Percentiles rank a stretch among this genome's conserved stretches.
Conservation (phyloP, 257 asterid species). For the Fraxinus excelsior region DNA sequence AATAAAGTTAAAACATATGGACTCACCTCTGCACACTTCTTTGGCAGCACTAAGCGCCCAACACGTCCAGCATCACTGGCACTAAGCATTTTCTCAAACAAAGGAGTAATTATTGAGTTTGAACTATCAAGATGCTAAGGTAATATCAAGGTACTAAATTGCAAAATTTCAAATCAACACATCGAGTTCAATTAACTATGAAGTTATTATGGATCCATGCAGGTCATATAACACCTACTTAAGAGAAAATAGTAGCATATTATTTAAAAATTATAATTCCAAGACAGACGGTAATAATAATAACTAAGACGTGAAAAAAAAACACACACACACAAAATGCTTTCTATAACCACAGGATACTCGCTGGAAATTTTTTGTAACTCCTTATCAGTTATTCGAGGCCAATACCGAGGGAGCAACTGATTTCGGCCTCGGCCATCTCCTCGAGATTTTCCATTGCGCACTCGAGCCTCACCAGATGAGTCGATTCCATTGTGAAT, state of each 20-base stretch:
- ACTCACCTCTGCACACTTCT: constrained; percentile 95
- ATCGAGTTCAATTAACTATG: constrained; percentile 8
- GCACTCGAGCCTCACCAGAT: constrained; percentile 47
- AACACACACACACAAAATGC: constrained; percentile 8
- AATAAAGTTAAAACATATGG: constrained; percentile 18
- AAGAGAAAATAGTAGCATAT: constrained; percentile 16
- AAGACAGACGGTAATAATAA: constrained; percentile 14
- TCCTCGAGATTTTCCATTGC: constrained; percentile 50
- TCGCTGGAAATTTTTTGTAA: constrained; percentile 65
- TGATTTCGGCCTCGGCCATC: constrained; percentile 61
- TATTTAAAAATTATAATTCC: constrained; percentile 3
- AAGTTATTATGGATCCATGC: constrained; percentile 25
- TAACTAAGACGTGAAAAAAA: constrained; percentile 18
- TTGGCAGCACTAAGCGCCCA: constrained; percentile 93
- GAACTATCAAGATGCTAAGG: constrained; percentile 70
- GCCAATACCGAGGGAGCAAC: constrained; percentile 73
- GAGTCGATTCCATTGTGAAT: constrained; percentile 45
- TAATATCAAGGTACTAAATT: constrained; percentile 29
- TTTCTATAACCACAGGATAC: constrained; percentile 61
- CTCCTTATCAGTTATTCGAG: constrained; percentile 63
- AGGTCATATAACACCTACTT: constrained; percentile 13
- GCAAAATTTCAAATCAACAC: constrained; percentile 23
- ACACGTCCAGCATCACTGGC: constrained; percentile 96
- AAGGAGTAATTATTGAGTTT: constrained; percentile 69
- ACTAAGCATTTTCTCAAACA: constrained; percentile 91